Percentiles rank a stretch among this genome's conserved stretches.
Evolutionary conservation across 345 rosid species (phyloP).

Genomic region (Toxicodendron radicans): DNA sequence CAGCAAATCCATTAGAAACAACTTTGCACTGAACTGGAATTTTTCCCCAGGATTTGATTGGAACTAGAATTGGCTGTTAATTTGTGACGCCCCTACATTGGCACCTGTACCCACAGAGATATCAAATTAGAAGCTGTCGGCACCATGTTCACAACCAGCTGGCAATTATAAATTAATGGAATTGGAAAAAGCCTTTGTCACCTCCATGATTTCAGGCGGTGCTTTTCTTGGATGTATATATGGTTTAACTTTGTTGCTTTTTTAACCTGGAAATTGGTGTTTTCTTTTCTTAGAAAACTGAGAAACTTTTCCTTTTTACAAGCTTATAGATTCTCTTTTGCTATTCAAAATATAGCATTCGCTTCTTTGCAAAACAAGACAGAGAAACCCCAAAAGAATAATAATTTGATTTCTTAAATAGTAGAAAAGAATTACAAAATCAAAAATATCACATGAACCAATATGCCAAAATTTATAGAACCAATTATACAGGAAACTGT

Average conservation of each 20-base stretch:
- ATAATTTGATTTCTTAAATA: constrained; percentile 8
- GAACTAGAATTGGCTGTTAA: no score
- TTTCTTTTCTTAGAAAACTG: constrained; percentile 27
- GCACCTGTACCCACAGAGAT: background rate
- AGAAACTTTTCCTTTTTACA: background rate
- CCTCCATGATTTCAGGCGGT: constrained; percentile 3
- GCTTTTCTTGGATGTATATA: background rate
- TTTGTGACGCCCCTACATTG: background rate
- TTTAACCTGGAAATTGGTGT: constrained; percentile 17
- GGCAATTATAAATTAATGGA: constrained; percentile 8
- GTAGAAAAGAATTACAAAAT: constrained; percentile 9
- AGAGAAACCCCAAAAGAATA: constrained; percentile 18
- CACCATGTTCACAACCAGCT: constrained; percentile 7
- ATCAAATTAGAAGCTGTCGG: background rate
- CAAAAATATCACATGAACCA: background rate
- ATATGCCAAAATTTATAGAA: background rate
- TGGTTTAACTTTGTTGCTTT: background rate
- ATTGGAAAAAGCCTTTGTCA: background rate
- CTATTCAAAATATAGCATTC: background rate
- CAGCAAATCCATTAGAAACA: no score
- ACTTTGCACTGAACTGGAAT: no score
- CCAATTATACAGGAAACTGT: background rate
- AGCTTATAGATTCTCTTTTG: background rate
- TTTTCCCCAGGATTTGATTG: no score
- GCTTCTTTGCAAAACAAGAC: constrained; percentile 13